Evolutionary conservation across 306 rosid genomes (phyloP), one percentile per base, ranked within the genome.

Genomic region (Ceratonia siliqua): DNA sequence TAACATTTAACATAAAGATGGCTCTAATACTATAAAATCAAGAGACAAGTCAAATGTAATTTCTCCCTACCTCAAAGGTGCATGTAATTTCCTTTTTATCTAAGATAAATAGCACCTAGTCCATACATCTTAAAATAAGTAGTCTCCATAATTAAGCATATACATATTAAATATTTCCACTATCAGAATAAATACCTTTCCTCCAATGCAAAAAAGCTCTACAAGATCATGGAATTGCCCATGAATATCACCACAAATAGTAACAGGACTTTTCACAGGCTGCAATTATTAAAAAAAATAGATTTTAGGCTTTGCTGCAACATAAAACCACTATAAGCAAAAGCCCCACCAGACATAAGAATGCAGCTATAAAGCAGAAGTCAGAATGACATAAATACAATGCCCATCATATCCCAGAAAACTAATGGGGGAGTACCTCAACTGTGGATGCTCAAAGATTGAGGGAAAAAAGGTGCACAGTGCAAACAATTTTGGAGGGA

Each of bases 201-300:
- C 96, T 66, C 98, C 98, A 77, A 92, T 92, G 73, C 95, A 92
- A 68, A 92, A 90, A 58, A 92, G 98, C 85, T 92, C 98, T 0
- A 96, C 94, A 77, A 92, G 98, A 81, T 92, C 98, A 66, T 92
- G 98, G 77, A 92, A 92, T 33, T 92, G 95, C 59, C 98, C 98
- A 22, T 92, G 98, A 83, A 92, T 92, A 87, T 92, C 98, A 69
- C 98, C 98, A 69, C 98, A 92, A 17, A 90, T 92, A 21, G 96
- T 92, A 36, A 92, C 96, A 54, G 98, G 98, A 68, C 98, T 89
- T 79, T 86, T 92, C 72, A 90, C 96, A 24, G 96, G 98, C 95
- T 92, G 96, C 82, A 86, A 66, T 27, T 35, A 57, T 32, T 45
- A 58, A 49, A 20, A 77, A 81, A 41, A 77, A 32, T 25, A 81